These are phyloP conservation scores for Hypoxylon intermedium DNA, from an alignment of 495 filamentous ascomycete genomes.

Conservation along the genomic window DNA sequence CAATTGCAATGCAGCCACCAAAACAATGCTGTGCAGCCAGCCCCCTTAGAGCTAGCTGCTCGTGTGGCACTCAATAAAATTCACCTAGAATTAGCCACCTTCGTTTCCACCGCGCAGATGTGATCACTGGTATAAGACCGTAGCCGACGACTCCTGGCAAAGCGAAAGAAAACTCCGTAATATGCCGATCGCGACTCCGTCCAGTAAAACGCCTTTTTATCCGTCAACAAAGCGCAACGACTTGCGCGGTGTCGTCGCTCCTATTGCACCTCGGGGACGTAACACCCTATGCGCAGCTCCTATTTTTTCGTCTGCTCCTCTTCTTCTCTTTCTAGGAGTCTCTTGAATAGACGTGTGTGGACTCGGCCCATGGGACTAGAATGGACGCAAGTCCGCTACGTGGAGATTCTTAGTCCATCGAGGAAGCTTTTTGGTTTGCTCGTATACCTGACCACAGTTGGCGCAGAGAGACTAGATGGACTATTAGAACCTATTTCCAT, in stretches of 20 bases:
- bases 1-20: not conserved
- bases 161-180: constrained; percentile 15
- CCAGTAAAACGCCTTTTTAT: constrained; percentile 24
- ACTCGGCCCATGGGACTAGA: constrained; percentile 35
- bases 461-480: constrained; percentile 79
- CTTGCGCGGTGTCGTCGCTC: no score
- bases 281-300: not conserved
- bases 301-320: not conserved
- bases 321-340: not conserved
- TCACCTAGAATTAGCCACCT: not conserved
- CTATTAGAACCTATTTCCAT: constrained; percentile 16
- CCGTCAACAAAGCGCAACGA: not conserved
- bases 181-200: constrained; percentile 22
- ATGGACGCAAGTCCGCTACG: constrained; percentile 46
- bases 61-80: not conserved
- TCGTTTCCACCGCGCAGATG: constrained; percentile 6
- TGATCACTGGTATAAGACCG: constrained; percentile 31
- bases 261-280: no score
- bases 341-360: not conserved
- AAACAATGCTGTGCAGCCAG: not conserved
- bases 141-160: constrained; percentile 36
- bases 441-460: constrained; percentile 90
- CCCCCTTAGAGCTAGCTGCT: not conserved
- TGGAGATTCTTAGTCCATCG: constrained; percentile 85
- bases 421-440: constrained; percentile 83